phyloP scores from a whole-genome alignment of 805 yeast species.

The Lachancea fermentati region DNA sequence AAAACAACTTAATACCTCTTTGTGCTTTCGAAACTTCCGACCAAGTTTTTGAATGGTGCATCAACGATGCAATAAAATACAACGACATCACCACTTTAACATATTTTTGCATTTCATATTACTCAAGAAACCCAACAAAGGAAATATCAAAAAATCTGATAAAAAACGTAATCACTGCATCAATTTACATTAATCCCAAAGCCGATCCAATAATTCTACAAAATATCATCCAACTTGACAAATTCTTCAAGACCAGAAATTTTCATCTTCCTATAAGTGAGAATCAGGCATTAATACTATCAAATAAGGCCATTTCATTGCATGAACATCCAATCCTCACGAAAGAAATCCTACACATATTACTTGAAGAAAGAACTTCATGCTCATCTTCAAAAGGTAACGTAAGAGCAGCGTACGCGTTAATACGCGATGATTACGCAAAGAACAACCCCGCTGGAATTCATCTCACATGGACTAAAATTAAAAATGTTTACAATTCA shows the following conservation, averaged over 20 bases:
- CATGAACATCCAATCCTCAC: slow-evolving; percentile 11
- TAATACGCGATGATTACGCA: slow-evolving; percentile 20
- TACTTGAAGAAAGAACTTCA: slow-evolving; percentile 9
- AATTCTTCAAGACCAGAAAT: slow-evolving; percentile 7
- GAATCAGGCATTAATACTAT: slow-evolving; percentile 16
- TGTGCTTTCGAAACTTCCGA: background rate
- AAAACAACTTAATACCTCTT: no score
- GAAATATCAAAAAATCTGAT: slow-evolving; percentile 8
- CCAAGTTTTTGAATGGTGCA: slow-evolving; percentile 15
- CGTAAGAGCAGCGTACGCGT: slow-evolving; percentile 17
- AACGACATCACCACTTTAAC: slow-evolving; percentile 19
- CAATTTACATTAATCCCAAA: slow-evolving; percentile 21
- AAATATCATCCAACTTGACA: slow-evolving; percentile 12
- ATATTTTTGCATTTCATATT: slow-evolving; percentile 20
- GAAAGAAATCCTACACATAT: slow-evolving; percentile 13
- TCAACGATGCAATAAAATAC: slow-evolving; percentile 14
- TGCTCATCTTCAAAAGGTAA: slow-evolving; percentile 10
- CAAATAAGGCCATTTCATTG: slow-evolving; percentile 20
- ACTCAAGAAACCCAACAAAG: slow-evolving; percentile 10
- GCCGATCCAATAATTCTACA: slow-evolving; percentile 16
- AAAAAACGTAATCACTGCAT: slow-evolving; percentile 12
- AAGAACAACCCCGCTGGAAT: slow-evolving; percentile 25
- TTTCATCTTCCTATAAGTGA: slow-evolving; percentile 8
- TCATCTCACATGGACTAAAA: slow-evolving; percentile 19
- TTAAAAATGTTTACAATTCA: slow-evolving; percentile 14